Percentiles rank a stretch among this genome's conserved stretches.
Conservation (phyloP, 1,139 yeast genomes). For the Yamadazyma jaroonii region DNA sequence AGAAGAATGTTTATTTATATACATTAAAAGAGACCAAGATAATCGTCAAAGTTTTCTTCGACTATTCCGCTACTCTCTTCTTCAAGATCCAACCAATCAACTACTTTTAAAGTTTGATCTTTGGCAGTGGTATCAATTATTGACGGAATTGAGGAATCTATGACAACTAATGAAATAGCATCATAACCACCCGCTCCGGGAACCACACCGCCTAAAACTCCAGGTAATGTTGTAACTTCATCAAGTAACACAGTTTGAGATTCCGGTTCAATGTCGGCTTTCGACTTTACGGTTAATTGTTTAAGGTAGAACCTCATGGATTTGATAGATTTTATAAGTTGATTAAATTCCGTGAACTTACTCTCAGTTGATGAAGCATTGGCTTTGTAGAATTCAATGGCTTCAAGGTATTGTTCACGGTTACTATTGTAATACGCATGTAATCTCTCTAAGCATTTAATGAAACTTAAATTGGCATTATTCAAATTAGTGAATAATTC, state of each 20-base stretch:
- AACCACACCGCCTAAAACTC: slow-evolving; percentile 90
- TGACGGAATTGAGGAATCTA: slow-evolving; percentile 39
- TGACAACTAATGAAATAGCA: slow-evolving; percentile 74
- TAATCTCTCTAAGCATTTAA: slow-evolving; percentile 44
- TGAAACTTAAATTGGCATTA: slow-evolving; percentile 55
- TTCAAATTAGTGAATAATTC: slow-evolving; percentile 56
- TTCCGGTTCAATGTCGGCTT: slow-evolving; percentile 86
- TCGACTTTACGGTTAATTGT: slow-evolving; percentile 58
- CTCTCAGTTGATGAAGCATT: not conserved
- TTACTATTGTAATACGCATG: slow-evolving; percentile 25
- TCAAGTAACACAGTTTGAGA: slow-evolving; percentile 74
- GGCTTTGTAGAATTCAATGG: slow-evolving; percentile 6
- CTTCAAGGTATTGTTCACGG: slow-evolving; percentile 19
- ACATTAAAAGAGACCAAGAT: not conserved
- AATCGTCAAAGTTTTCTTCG: slow-evolving; percentile 23
- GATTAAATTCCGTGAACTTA: slow-evolving; percentile 15
- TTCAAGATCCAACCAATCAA: slow-evolving; percentile 61
- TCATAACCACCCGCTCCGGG: slow-evolving; percentile 99
- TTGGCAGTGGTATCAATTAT: slow-evolving; percentile 32
- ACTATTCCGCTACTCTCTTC: slow-evolving; percentile 59
- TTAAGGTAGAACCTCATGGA: slow-evolving; percentile 56
- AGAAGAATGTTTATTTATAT: not conserved
- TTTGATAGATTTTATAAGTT: slow-evolving; percentile 35
- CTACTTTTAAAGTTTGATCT: slow-evolving; percentile 34
- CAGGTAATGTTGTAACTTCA: slow-evolving; percentile 51